Evolutionary conservation across 139 green algal genomes (phyloP), one percentile per base, ranked within the genome.

Genomic region (Chlamydomonas sphaeroides): DNA sequence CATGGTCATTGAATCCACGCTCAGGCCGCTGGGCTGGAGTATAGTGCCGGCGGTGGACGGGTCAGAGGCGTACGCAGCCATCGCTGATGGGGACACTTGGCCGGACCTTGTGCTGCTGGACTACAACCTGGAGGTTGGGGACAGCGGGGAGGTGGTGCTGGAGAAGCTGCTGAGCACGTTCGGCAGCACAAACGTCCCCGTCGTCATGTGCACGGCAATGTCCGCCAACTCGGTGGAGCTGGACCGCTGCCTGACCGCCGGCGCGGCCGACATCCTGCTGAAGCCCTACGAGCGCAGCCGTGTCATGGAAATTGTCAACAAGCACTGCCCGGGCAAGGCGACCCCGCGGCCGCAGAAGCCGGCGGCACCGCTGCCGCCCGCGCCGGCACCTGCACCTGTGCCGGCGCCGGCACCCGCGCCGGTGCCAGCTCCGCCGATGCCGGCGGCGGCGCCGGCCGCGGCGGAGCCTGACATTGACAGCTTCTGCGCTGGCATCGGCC

Each of bases 181-280:
- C 53, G 83, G 66, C 4, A 21, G 11, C 1, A 49, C 41, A 20
- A 73, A 57, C 11, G 65, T 90, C 8, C 87, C 87, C 56, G 88
- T 90, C 57, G 59, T 90, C 28, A 88, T 90, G 87, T 90, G 87
- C 87, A 90, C 87, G 26, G 87, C 87, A 2, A 82, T 90, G 79
- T 74, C 71, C 4, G 83, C 78, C 17, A 79, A 83, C 61, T 76
- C 79, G 5, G 70, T 42, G 18, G 83, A 59, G 45, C 65, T 90
- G 6, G 45, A 86, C 4, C 72, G 82, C 20, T 87, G 78, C 56
- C 67, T 79, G 49, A 21, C 36, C 21, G 33, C 45, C 33, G 87
- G 87, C 8, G 87, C 87, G 0, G 87, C 67, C 11, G 87, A 90
- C 59, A 68, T 79, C 1, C 65, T 90, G 1, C 74, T 88, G 39